Conservation (phyloP, 805 yeast genomes). For the Sugiyamaella valdiviana region DNA sequence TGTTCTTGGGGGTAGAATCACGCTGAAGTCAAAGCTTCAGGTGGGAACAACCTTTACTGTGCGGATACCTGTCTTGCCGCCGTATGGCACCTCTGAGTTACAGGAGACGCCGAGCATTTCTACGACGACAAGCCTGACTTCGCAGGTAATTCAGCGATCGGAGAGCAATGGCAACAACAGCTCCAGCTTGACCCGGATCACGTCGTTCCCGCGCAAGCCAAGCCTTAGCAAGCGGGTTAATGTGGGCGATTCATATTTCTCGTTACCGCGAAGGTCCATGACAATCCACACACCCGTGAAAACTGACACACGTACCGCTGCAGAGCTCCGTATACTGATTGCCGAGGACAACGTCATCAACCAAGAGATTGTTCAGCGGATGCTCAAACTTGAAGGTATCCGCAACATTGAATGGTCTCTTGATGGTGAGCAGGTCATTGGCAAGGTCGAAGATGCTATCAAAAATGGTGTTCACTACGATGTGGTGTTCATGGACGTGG, state of each 20-base stretch:
- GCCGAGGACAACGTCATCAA: conserved; percentile 94
- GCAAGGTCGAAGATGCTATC: conserved; percentile 49
- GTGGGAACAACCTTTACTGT: conserved; percentile 81
- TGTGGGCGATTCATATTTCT: background rate
- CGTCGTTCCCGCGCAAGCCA: background rate
- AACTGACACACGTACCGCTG: conserved; percentile 6
- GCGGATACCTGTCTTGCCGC: conserved; percentile 41
- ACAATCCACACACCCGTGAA: conserved; percentile 1
- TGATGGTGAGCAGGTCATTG: conserved; percentile 84
- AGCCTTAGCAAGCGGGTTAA: background rate
- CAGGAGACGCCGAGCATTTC: background rate
- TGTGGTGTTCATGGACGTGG: conserved; percentile 92
- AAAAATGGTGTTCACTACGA: conserved; percentile 40
- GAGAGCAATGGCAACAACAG: background rate
- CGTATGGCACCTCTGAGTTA: background rate
- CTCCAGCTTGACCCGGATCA: background rate
- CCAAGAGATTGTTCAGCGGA: conserved; percentile 80
- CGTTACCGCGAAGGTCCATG: background rate
- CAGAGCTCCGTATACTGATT: conserved; percentile 47
- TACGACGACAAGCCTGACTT: background rate
- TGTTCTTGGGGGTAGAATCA: conserved; percentile 82
- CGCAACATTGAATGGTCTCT: conserved; percentile 65
- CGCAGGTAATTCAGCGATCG: background rate
- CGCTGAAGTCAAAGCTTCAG: conserved; percentile 66
- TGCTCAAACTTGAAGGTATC: conserved; percentile 77